phyloP scores from a whole-genome alignment of 2,329 filamentous ascomycete species.

The Aphanocladium album region DNA sequence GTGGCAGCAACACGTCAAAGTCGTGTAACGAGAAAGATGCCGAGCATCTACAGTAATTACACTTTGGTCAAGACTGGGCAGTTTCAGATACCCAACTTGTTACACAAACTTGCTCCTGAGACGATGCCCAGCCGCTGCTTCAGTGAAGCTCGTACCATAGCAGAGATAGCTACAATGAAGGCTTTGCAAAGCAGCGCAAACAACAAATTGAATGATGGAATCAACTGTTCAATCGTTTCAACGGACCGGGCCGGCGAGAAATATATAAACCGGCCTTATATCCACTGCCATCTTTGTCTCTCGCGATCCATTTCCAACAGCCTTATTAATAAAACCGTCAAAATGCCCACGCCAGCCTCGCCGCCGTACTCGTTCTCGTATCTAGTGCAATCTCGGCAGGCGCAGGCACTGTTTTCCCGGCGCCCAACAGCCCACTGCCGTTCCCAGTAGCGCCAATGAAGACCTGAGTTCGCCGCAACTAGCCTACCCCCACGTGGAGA shows the following conservation, averaged over 20 bases:
- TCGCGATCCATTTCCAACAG: background rate
- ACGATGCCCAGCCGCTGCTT: too few species aligned
- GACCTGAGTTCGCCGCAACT: background rate
- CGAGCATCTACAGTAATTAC: too few species aligned
- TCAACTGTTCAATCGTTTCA: background rate
- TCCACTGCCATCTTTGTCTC: background rate
- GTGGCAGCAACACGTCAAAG: too few species aligned
- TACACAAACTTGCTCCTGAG: too few species aligned
- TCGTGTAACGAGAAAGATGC: too few species aligned
- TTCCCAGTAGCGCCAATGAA: background rate
- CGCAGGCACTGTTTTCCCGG: background rate
- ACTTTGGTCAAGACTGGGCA: too few species aligned
- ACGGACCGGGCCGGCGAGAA: background rate
- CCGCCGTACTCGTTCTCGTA: conserved; percentile 11
- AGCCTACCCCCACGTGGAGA: background rate
- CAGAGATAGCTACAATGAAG: too few species aligned
- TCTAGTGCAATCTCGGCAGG: background rate
- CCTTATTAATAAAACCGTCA: background rate
- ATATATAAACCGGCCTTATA: background rate
- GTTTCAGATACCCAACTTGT: too few species aligned
- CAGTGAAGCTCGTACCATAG: too few species aligned
- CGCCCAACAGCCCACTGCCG: background rate
- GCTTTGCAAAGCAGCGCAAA: too few species aligned
- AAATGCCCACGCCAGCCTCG: background rate
- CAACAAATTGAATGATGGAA: too few species aligned